Percentiles rank a stretch among this genome's conserved stretches.
These are phyloP conservation scores for Phytophthora macrochlamydospora DNA, from an alignment of 352 stramenopile genomes.

Conservation along the genomic window DNA sequence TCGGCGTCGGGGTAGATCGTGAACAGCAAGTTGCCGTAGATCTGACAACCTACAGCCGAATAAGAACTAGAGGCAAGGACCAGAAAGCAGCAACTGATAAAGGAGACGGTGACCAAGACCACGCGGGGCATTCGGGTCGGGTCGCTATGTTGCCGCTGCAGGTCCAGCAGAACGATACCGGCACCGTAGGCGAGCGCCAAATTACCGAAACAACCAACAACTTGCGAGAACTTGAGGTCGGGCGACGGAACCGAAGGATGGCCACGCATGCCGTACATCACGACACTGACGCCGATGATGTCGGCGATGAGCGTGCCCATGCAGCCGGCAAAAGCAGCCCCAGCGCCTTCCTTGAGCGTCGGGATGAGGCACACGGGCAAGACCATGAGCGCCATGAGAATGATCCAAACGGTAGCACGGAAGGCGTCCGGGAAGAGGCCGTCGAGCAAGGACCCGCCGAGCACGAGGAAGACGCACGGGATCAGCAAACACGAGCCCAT, in stretches of 20 bases:
- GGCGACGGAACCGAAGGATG: constrained; percentile 20
- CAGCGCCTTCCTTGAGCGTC: constrained; percentile 32
- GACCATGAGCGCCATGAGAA: constrained; percentile 30
- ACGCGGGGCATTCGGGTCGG: constrained; percentile 55
- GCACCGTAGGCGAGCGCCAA: constrained; percentile 33
- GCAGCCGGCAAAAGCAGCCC: constrained; percentile 23
- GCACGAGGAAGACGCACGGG: constrained; percentile 24
- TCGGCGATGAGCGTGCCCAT: constrained; percentile 29
- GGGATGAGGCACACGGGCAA: constrained; percentile 29
- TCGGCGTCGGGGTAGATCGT: constrained; percentile 36
- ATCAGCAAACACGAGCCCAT: constrained; percentile 16
- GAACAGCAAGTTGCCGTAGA: constrained; percentile 57
- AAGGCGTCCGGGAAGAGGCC: constrained; percentile 28
- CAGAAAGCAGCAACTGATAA: constrained; percentile 47
- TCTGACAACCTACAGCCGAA: constrained; percentile 54
- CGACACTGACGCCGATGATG: constrained; percentile 9
- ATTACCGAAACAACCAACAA: constrained; percentile 31
- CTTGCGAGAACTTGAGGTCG: constrained; percentile 23
- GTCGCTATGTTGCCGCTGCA: constrained; percentile 49
- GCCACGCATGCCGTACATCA: constrained; percentile 26
- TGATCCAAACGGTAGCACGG: constrained; percentile 22
- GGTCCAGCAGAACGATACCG: constrained; percentile 34
- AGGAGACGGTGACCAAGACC: constrained; percentile 40
- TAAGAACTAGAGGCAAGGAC: constrained; percentile 40
- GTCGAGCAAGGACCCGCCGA: constrained; percentile 24